These are phyloP conservation scores for Geum urbanum DNA, from an alignment of 306 rosid species.

Conservation along the genomic window DNA sequence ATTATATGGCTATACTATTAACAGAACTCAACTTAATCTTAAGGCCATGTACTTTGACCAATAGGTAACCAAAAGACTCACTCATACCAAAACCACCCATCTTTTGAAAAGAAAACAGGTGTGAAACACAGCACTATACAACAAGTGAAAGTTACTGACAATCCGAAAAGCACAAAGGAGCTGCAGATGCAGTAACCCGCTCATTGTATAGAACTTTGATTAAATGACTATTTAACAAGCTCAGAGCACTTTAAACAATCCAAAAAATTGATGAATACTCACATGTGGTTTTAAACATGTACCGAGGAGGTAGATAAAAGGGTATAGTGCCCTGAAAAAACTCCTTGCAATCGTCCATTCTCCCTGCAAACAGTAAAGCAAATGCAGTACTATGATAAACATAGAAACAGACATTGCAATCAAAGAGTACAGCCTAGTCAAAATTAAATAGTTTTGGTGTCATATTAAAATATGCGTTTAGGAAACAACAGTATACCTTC, in stretches of 20 bases:
- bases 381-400: constrained; percentile 7
- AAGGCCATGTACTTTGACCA: background rate
- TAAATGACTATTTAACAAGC: too few species aligned
- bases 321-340: constrained; percentile 55
- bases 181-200: background rate
- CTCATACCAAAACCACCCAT: background rate
- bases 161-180: background rate
- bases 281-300: constrained; percentile 90
- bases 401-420: background rate
- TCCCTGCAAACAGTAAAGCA: constrained; percentile 50
- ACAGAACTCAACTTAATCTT: background rate
- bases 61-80: background rate
- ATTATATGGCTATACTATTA: background rate
- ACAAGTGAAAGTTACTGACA: background rate
- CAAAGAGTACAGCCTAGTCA: background rate
- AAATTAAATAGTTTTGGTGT: background rate
- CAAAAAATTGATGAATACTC: constrained; percentile 32
- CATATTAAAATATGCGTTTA: background rate
- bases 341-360: constrained; percentile 61
- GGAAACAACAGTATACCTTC: background rate
- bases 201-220: too few species aligned
- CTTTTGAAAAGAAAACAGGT: background rate
- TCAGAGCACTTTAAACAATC: background rate
- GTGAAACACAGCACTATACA: background rate
- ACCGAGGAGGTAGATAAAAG: constrained; percentile 69